Evolutionary conservation across 2,329 filamentous ascomycete genomes (phyloP), one percentile per base, ranked within the genome.

Genomic region (Emmonsiellopsis sp.): DNA sequence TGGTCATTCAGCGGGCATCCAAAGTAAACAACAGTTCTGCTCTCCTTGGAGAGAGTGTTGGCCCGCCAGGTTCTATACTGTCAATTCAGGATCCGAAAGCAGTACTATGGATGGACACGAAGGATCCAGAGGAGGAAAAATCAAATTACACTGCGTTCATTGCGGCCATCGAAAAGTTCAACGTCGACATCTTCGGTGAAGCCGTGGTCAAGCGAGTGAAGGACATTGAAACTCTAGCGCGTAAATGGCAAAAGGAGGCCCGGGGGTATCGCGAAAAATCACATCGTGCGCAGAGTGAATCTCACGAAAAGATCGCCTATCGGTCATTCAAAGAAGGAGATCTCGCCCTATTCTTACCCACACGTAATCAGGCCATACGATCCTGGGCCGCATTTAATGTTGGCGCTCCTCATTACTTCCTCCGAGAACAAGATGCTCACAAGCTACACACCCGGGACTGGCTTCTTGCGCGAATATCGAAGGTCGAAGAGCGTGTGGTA

Each of bases 351-450:
- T 98, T 98, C 74, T 74, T 98, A 42, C 93, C 93, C 0, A 98
- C 93, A 0, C 81, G 92, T 37, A 97, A 96, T 66, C 91, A 97
- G 70, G 88, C 87, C 39, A 93, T 90, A 4, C 87, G 92, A 13
- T 92, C 93, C 0, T 98, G 93, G 93, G 93, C 93, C 5, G 93
- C 93, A 0, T 98, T 98, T 78, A 98, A 98, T 63, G 88, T 98
- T 34, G 92, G 91, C 1, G 95, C 92, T 56, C 93, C 93, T 7
- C 93, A 98, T 68, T 97, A 93, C 73, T 98, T 98, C 73, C 78
- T 98, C 2, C 87, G 90, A 37, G 93, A 98, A 69, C 87, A 94
- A 67, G 92, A 97, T 62, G 80, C 79, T 1, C 94, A 98, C 70
- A 85, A 88, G 56, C 76, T 98, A 5, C 83, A 85, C 33, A 85